Base-by-base conservation (phyloP, 2,329 filamentous ascomycete species). In the Trichoderma koningii region DNA sequence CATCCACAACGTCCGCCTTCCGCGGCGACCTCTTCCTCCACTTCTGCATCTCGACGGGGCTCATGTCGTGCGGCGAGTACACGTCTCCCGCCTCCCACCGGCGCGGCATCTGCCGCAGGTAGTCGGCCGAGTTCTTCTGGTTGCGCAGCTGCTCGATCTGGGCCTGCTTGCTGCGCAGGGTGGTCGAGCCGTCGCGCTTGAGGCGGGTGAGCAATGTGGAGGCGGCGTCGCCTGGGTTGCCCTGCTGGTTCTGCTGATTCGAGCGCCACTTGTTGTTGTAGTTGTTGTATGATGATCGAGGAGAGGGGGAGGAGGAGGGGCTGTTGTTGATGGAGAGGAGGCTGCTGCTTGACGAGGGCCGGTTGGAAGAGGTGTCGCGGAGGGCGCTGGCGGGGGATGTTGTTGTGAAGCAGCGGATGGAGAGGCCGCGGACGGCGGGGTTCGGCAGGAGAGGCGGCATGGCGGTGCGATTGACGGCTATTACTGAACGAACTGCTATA, bases 11-110 rank as follows among this genome's bases (percentile, higher is more conserved):
- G 76, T 99, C 94, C 62, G 75, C 81, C 47, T 82, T 79, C 64
- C 86, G 85, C 67, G 84, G 84, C 64, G 80, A 77, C 69, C 78
- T 79, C 74, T 79, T 82, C 76, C 84, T 87, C 89, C 90, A 97
- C 82, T 96, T 96, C 73, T 79, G 79, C 87, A 91, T 89, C 84
- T 97, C 93, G 42, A 81, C 79, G 26, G 87, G 83, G 63, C 87
- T 89, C 74, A 99, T 77, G 78, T 99, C 95, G 74, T 93, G 91
- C 41, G 95, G 95, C 66, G 93, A 85, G 79, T 98, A 98, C 60
- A 97, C 84, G 74, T 98, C 93, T 70, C 95, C 95, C 0, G 80
- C 72, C 71, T 83, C 82, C 89, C 90, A 98, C 47, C 84, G 82
- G 55, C 93, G 88, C 42, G 85, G 83, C 77, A 89, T 83, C 76